Evolutionary conservation across 495 filamentous ascomycete genomes (phyloP), one percentile per base, ranked within the genome.

Genomic region (Penicillium lividum): DNA sequence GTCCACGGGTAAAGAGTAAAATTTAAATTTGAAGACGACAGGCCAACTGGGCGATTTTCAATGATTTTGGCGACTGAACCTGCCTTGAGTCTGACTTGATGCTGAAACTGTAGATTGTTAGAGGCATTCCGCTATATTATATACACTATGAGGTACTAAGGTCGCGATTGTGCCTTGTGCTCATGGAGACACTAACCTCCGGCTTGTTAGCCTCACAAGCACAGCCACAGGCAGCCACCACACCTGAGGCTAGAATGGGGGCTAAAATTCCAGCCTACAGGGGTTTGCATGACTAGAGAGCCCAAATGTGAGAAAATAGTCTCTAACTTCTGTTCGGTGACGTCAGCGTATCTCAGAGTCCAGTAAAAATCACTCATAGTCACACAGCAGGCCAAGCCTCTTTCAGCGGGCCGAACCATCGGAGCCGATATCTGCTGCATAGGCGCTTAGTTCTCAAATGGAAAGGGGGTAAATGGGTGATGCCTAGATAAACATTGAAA

Each of bases 221-320:
- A 31, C 28, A 28, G 46, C 46, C 46, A 49, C 46, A 31, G 46
- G 28, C 28, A 49, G 28, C 46, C n/a, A 49, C 13, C 6, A n/a
- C 3, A 16, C 46, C 46, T 49, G 15, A 31, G 46, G 46, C 8
- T 5, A 31, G 13, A 31, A 49, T 7, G 7, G 28, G 15, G 46
- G 46, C 46, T 49, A 28, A n/a, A 7, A 5, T 7, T 6, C 3
- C 7, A 7, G 28, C 7, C 31, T 49, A 28, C 27, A 49, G 15
- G 25, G 15, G 5, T 49, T 13, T n/a, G 11, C 15, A 15, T 16
- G 38, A 15, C 38, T 40, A 40, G 38, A 28, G 8, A n/a, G 46
- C 7, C 27, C 10, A 16, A 40, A 40, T 9, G n/a, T 16, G 38
- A 13, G 1, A 40, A n/a, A 7, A 1, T 40, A 40, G 38, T 7